phyloP scores from a whole-genome alignment of 495 filamentous ascomycete genomes.

The Talaromyces liani region DNA sequence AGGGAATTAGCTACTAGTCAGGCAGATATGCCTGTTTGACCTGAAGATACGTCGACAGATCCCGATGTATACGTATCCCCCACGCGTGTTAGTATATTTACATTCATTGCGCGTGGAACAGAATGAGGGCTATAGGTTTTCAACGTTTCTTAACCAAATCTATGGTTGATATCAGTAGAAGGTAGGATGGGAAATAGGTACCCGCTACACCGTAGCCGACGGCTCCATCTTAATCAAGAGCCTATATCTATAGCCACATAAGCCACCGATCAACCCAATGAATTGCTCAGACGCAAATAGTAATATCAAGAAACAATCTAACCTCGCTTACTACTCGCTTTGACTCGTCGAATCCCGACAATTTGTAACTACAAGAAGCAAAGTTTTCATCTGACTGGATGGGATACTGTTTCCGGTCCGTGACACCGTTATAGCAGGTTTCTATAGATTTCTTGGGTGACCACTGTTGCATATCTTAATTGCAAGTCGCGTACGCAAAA shows the following conservation, averaged over 20 bases:
- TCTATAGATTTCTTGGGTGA: neutral
- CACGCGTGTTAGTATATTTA: neutral
- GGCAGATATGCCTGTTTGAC: neutral
- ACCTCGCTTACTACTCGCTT: neutral
- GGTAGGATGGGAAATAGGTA: neutral
- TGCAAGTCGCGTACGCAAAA: neutral
- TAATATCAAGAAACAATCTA: neutral
- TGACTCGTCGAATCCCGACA: neutral
- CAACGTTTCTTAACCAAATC: neutral
- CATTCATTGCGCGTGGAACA: neutral
- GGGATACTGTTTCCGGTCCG: neutral
- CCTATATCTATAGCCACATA: neutral
- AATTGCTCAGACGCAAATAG: neutral
- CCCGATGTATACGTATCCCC: neutral
- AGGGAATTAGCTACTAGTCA: neutral
- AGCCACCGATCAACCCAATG: neutral
- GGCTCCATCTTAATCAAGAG: neutral
- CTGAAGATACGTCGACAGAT: neutral
- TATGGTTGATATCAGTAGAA: neutral
- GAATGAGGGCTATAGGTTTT: neutral
- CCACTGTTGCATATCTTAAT: neutral
- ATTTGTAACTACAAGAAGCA: neutral
- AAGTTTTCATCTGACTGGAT: neutral
- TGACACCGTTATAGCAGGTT: neutral
- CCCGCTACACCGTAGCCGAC: neutral